Evolutionary conservation across 2,329 filamentous ascomycete species (phyloP).

Genomic region (Neocucurbitaria cava): DNA sequence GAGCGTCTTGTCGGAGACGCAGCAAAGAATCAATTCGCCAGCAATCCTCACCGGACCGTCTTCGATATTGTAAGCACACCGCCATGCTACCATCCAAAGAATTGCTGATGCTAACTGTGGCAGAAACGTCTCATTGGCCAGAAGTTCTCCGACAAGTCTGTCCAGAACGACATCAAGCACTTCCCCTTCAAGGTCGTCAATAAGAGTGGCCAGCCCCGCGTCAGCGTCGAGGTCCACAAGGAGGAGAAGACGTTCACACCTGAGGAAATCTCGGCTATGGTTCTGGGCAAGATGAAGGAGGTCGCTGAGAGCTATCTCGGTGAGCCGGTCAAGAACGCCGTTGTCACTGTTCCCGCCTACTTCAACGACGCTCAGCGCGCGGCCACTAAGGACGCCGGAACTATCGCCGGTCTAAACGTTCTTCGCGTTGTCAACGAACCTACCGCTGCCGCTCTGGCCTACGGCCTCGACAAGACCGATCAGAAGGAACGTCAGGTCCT

Average conservation of each 20-base stretch:
- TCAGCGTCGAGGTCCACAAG: conserved; percentile 75
- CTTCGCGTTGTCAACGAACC: conserved; percentile 97
- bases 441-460: conserved; percentile 92
- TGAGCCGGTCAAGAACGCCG: conserved; percentile 84
- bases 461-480: conserved; percentile 69
- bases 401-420: conserved; percentile 91
- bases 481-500: conserved; percentile 50
- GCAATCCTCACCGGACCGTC: conserved; percentile 58
- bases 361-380: conserved; percentile 99
- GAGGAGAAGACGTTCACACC: conserved; percentile 76
- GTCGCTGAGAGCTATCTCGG: conserved; percentile 79
- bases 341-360: conserved; percentile 95
- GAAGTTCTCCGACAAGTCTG: conserved; percentile 66
- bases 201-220: conserved; percentile 88
- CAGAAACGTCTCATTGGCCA: conserved; percentile 61
- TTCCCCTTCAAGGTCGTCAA: conserved; percentile 95
- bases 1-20: conserved; percentile 97
- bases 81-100: not conserved
- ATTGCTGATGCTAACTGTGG: conserved; percentile 29
- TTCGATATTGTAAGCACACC: conserved; percentile 51
- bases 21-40: conserved; percentile 56
- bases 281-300: conserved; percentile 74
- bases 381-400: conserved; percentile 93
- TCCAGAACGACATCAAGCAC: conserved; percentile 95
- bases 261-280: conserved; percentile 82